Conservation (phyloP, 2,329 filamentous ascomycete genomes). For the Coniosporium tulheliwenetii region DNA sequence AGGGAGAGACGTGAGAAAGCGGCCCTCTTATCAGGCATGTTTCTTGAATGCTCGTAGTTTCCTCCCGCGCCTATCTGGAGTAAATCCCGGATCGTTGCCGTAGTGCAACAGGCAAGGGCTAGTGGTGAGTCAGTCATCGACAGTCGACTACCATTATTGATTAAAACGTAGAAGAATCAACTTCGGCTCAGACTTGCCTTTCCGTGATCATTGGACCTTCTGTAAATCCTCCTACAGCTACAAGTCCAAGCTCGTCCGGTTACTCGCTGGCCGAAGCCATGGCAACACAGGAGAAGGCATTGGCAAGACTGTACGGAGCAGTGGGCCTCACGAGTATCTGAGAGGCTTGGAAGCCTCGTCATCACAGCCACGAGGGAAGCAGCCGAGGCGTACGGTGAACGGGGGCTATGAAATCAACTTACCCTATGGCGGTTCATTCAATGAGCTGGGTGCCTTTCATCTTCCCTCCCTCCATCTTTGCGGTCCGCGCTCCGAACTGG, state of each 20-base stretch:
- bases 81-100: no score
- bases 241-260: neutral
- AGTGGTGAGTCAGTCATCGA: no score
- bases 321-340: slow-evolving; percentile 1
- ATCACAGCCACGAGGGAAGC: neutral
- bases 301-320: neutral
- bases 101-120: no score
- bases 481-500: slow-evolving; percentile 26
- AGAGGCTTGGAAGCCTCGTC: neutral
- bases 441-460: slow-evolving; percentile 29
- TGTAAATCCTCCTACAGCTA: neutral
- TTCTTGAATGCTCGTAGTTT: no score
- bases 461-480: slow-evolving; percentile 32
- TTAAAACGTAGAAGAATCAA: no score
- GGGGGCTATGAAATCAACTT: neutral
- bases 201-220: neutral
- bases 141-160: no score
- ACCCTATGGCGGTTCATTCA: slow-evolving; percentile 13
- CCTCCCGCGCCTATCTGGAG: no score
- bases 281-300: neutral
- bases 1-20: no score
- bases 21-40: no score
- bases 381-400: neutral
- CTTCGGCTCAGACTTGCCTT: slow-evolving; percentile 1
- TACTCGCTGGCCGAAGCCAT: neutral